These are phyloP conservation scores for Mastigamoeba balamuthi DNA, from an alignment of 78 protist genomes.

Conservation along the genomic window DNA sequence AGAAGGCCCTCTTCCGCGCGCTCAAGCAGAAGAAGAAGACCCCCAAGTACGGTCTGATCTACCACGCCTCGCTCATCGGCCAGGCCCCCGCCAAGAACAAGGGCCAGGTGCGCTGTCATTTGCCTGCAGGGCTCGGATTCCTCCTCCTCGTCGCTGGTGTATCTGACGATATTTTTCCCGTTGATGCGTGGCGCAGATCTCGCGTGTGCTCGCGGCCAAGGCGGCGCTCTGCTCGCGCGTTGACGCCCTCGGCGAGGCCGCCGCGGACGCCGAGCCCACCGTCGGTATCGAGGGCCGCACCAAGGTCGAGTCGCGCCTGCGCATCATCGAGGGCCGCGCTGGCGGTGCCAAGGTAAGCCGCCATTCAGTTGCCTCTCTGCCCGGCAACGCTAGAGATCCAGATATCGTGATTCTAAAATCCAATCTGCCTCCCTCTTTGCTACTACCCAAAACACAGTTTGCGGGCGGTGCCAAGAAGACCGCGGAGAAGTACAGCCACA, in stretches of 20 bases:
- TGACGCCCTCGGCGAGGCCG: constrained; percentile 94
- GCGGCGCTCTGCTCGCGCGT: constrained; percentile 86
- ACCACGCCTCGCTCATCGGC: constrained; percentile 92
- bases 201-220: constrained; percentile 94
- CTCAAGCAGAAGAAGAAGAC: constrained; percentile 76
- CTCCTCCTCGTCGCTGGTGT: not conserved
- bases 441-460: too few relatives aligned
- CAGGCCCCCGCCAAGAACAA: constrained; percentile 90
- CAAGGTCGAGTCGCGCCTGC: not conserved
- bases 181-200: constrained; percentile 30
- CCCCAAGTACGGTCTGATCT: constrained; percentile 97
- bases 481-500: too few relatives aligned
- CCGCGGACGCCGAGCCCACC: constrained; percentile 58
- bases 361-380: too few relatives aligned
- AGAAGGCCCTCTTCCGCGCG: constrained; percentile 90
- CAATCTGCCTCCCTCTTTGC: too few relatives aligned
- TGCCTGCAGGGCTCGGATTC: not conserved
- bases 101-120: too few relatives aligned
- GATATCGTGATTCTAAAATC: too few relatives aligned
- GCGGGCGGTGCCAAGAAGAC: too few relatives aligned
- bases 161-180: not conserved
- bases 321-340: too few relatives aligned
- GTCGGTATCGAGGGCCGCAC: constrained; percentile 40
- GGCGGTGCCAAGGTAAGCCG: too few relatives aligned
- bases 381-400: too few relatives aligned